Evolutionary conservation across 495 filamentous ascomycete species (phyloP).

Genomic region (Penicillium daleae): DNA sequence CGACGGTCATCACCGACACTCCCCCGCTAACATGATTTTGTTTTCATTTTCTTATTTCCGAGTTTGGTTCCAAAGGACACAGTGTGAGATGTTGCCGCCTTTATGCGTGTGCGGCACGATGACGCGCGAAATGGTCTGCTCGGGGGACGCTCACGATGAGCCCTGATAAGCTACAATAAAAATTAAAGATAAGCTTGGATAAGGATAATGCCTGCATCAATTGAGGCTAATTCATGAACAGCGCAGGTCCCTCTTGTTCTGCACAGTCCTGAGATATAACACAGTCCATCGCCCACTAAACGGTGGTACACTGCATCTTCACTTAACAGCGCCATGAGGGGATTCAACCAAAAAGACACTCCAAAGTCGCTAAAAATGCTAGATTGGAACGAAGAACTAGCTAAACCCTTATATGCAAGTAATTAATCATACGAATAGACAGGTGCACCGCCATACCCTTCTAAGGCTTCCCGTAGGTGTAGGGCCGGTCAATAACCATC

Average conservation of each 20-base stretch:
- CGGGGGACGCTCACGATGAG: background rate
- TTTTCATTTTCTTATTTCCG: too few relatives aligned
- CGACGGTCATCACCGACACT: too few relatives aligned
- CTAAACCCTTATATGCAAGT: slow-evolving; percentile 10
- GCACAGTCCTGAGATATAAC: background rate
- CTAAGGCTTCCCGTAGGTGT: slow-evolving; percentile 9
- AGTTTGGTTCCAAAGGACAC: too few relatives aligned
- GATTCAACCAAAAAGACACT: background rate
- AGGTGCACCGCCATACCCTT: background rate
- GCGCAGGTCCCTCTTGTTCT: background rate
- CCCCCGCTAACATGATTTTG: too few relatives aligned
- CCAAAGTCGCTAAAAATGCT: slow-evolving; percentile 9
- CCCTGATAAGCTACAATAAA: background rate
- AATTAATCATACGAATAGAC: slow-evolving; percentile 5
- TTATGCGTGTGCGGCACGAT: too few relatives aligned
- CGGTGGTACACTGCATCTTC: background rate
- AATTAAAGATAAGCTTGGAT: background rate
- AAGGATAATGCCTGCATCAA: background rate
- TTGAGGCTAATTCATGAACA: background rate
- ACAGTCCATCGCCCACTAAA: background rate
- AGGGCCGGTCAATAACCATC: slow-evolving; percentile 12
- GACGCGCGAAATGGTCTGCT: too few relatives aligned
- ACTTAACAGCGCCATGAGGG: background rate
- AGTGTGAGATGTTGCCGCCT: too few relatives aligned
- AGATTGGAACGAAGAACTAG: slow-evolving; percentile 1